phyloP scores from a whole-genome alignment of 805 yeast genomes.

The Wickerhamiella azymoides region DNA sequence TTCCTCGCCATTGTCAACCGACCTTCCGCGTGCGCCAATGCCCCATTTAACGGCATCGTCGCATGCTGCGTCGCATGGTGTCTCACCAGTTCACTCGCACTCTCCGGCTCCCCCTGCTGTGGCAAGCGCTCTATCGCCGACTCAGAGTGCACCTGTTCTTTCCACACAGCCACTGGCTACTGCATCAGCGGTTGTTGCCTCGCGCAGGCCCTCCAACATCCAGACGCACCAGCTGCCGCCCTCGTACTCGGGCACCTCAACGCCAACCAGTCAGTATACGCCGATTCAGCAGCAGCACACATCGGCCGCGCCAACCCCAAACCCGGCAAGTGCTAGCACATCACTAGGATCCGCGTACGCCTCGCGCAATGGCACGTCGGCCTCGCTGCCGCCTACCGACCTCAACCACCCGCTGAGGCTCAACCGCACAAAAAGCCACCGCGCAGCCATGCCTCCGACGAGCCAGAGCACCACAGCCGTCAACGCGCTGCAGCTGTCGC shows the following conservation, averaged over 20 bases:
- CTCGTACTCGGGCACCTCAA: not conserved
- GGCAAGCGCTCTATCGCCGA: not conserved
- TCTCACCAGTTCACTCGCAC: too few relatives aligned
- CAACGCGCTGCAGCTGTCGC: conserved; percentile 34
- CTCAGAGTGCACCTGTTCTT: too few relatives aligned
- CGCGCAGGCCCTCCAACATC: not conserved
- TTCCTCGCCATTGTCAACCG: not conserved
- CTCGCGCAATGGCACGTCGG: not conserved
- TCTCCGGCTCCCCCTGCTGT: not conserved
- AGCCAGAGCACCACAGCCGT: conserved; percentile 5
- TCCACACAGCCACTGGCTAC: not conserved
- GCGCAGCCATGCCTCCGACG: not conserved
- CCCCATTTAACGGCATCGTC: too few relatives aligned
- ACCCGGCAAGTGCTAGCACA: not conserved
- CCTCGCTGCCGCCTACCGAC: not conserved
- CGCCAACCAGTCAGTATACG: not conserved
- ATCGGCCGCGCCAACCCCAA: too few relatives aligned
- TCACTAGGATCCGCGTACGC: conserved; percentile 2
- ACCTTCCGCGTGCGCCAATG: not conserved
- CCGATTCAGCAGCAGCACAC: not conserved
- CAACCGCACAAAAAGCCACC: conserved; percentile 3
- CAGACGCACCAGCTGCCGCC: not conserved
- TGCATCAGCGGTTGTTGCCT: not conserved
- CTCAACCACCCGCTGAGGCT: conserved; percentile 3
- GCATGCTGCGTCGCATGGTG: too few relatives aligned